These are phyloP conservation scores for Aspergillus aculeatinus DNA, from an alignment of 2,329 filamentous ascomycete genomes.

Conservation along the genomic window DNA sequence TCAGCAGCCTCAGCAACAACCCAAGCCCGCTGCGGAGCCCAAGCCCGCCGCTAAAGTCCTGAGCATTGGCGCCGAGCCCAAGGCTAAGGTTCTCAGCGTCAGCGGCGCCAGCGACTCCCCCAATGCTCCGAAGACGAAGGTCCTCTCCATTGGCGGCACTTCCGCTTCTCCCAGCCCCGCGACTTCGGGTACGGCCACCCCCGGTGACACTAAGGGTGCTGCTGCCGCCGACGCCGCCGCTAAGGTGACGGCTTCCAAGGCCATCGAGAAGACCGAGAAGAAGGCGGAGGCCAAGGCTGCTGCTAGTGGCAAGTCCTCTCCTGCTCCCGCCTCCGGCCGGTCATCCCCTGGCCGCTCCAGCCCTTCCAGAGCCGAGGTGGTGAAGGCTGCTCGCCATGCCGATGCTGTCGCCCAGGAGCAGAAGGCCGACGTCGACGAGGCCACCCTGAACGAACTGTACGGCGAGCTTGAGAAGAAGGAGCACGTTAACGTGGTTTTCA, in stretches of 20 bases:
- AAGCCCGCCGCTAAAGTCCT: conserved; percentile 34
- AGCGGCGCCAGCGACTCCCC: conserved; percentile 51
- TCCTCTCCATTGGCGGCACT: conserved; percentile 72
- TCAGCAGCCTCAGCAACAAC: conserved; percentile 40
- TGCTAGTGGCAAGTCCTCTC: conserved; percentile 71
- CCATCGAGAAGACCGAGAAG: conserved; percentile 86
- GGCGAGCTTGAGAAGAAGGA: conserved; percentile 67
- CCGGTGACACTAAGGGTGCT: conserved; percentile 44
- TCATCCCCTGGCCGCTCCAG: conserved; percentile 78
- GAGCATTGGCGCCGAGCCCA: conserved; percentile 38
- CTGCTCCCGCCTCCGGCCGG: conserved; percentile 72
- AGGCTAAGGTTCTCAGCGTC: conserved; percentile 62
- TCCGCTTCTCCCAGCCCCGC: conserved; percentile 35
- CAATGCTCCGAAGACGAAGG: conserved; percentile 63
- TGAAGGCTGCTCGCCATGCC: conserved; percentile 64
- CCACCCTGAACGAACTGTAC: conserved; percentile 87
- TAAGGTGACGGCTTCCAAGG: conserved; percentile 83
- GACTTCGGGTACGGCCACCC: conserved; percentile 53
- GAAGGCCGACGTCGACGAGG: conserved; percentile 73
- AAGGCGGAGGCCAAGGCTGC: conserved; percentile 51
- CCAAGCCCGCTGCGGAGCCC: conserved; percentile 44
- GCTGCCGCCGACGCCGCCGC: conserved; percentile 65
- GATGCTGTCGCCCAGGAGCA: conserved; percentile 84
- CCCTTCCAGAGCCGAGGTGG: conserved; percentile 61
- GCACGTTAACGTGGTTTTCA: conserved; percentile 92